These are phyloP conservation scores for Shiraia bambusicola DNA, from an alignment of 2,329 filamentous ascomycete genomes.

Conservation along the genomic window DNA sequence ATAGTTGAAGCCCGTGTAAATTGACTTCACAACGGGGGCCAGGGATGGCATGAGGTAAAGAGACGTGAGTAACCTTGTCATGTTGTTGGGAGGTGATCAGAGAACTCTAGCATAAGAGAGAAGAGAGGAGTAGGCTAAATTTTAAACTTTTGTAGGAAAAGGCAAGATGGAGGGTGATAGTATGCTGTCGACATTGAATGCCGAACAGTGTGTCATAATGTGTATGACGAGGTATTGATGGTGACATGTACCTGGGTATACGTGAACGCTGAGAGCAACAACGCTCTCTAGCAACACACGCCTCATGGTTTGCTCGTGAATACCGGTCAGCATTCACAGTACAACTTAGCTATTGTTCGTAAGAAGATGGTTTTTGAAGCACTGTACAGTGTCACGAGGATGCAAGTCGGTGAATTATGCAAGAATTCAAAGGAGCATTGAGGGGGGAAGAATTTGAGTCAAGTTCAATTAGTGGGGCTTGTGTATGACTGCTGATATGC, in stretches of 20 bases:
- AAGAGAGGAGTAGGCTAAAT: not conserved
- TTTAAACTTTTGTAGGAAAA: not conserved
- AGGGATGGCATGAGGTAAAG: conserved; percentile 7
- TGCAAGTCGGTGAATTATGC: too few relatives aligned
- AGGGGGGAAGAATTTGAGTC: not conserved
- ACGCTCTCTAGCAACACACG: too few relatives aligned
- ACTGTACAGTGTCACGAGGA: too few relatives aligned
- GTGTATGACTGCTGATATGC: too few relatives aligned
- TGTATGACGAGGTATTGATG: not conserved
- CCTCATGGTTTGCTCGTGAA: too few relatives aligned
- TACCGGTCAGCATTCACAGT: too few relatives aligned
- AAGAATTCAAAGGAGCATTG: too few relatives aligned
- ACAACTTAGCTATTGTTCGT: too few relatives aligned
- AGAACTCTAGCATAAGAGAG: too few relatives aligned
- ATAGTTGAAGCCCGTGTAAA: conserved; percentile 34
- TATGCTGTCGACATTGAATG: not conserved
- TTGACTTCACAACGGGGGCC: conserved; percentile 10
- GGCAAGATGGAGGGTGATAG: not conserved
- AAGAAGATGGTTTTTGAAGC: too few relatives aligned
- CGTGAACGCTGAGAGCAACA: too few relatives aligned
- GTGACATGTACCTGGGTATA: too few relatives aligned
- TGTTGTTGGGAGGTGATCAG: not conserved
- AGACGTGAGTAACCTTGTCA: conserved; percentile 4
- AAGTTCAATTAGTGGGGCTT: not conserved
- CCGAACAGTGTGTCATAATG: not conserved